These are phyloP conservation scores for Ophiocordyceps australis DNA, from an alignment of 2,329 filamentous ascomycete genomes.

Conservation along the genomic window DNA sequence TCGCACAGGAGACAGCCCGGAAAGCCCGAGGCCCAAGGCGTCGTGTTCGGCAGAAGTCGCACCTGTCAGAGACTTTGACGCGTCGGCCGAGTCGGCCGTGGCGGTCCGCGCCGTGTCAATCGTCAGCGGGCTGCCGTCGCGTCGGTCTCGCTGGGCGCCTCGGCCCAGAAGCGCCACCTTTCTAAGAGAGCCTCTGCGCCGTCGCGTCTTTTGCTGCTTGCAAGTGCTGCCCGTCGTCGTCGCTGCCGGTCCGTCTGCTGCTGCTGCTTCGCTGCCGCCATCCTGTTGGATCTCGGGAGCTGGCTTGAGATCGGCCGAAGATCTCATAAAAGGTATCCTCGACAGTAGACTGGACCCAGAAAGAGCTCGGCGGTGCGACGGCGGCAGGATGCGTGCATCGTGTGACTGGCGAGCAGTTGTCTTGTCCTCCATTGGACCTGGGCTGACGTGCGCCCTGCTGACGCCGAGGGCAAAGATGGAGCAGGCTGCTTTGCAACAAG, in stretches of 20 bases:
- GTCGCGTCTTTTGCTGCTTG: conserved; percentile 35
- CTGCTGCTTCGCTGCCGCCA: too few relatives aligned
- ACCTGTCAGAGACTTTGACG: too few relatives aligned
- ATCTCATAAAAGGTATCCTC: conserved; percentile 49
- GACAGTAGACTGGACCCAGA: conserved; percentile 48
- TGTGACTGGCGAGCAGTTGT: conserved; percentile 1
- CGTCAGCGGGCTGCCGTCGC: conserved; percentile 27
- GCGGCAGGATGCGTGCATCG: conserved; percentile 3
- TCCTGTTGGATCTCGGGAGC: too few relatives aligned
- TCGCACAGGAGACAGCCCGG: conserved; percentile 25
- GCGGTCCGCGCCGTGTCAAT: conserved; percentile 19
- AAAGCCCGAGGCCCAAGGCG: conserved; percentile 26
- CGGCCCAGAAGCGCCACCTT: conserved; percentile 74
- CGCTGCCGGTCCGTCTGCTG: too few relatives aligned
- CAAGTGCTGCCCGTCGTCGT: conserved; percentile 11
- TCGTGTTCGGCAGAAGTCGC: conserved; percentile 12
- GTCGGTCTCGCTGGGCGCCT: conserved; percentile 42
- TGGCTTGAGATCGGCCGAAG: conserved; percentile 12
- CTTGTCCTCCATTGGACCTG: conserved; percentile 2
- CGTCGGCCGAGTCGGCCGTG: conserved; percentile 6
- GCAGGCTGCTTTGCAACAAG: too few relatives aligned
- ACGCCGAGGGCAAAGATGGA: too few relatives aligned
- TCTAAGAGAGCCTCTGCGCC: conserved; percentile 67
- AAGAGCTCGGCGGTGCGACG: conserved; percentile 22
- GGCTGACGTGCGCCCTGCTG: too few relatives aligned